A percentile compares a stretch with the other conserved stretches of the same genome.
These are phyloP conservation scores for Talaromyces albobiverticillius DNA, from an alignment of 2,329 filamentous ascomycete genomes.

Conservation along the genomic window DNA sequence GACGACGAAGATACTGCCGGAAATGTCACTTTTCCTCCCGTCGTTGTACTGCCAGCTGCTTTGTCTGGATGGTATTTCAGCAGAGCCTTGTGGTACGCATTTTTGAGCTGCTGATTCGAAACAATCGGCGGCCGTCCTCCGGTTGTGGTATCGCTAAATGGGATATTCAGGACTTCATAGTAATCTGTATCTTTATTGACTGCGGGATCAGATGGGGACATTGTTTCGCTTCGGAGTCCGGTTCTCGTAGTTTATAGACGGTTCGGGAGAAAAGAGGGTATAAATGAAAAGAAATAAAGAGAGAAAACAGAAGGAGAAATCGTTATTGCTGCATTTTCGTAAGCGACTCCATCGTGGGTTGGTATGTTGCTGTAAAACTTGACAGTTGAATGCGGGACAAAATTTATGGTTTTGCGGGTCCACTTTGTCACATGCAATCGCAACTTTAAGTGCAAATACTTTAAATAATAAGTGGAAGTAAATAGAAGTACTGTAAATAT, in stretches of 20 bases:
- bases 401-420: too few species aligned
- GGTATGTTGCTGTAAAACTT: too few species aligned
- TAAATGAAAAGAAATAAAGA: too few species aligned
- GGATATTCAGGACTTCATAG: constrained; percentile 42
- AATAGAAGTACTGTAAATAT: too few species aligned
- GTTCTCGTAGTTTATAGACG: neutral
- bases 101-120: constrained; percentile 46
- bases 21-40: neutral
- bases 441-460: too few species aligned
- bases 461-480: too few species aligned
- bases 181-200: neutral
- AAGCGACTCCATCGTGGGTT: too few species aligned
- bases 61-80: constrained; percentile 61
- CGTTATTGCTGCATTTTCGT: too few species aligned
- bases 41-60: constrained; percentile 20
- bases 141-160: constrained; percentile 23
- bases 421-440: too few species aligned
- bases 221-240: neutral
- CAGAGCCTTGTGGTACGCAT: constrained; percentile 57
- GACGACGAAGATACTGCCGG: neutral
- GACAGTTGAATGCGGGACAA: too few species aligned
- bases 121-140: constrained; percentile 17
- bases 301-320: too few species aligned
- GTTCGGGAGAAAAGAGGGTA: neutral
- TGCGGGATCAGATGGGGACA: neutral